A percentile compares a stretch with the other conserved stretches of the same genome.
Evolutionary conservation across 352 stramenopile genomes (phyloP).

Genomic region (Globisporangium yorkense): DNA sequence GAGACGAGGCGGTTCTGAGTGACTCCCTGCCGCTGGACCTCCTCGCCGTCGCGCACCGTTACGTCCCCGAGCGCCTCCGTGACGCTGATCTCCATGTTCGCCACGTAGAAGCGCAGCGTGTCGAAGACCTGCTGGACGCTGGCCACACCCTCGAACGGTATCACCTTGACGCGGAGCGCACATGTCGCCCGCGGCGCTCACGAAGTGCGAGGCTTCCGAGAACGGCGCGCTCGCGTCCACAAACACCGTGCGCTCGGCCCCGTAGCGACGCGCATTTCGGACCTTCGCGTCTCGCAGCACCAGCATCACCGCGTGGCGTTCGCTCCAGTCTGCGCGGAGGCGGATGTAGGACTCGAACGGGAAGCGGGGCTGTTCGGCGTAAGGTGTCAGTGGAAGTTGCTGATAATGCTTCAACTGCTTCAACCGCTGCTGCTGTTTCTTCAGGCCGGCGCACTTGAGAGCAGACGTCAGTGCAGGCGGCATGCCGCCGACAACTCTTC

Average conservation of each 20-base stretch:
- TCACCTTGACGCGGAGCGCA: background rate
- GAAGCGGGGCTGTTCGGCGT: no score
- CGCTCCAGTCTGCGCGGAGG: background rate
- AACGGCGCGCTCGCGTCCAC: no score
- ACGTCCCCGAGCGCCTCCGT: background rate
- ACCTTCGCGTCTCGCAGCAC: background rate
- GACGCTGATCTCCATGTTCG: conserved; percentile 5
- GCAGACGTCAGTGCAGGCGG: no score
- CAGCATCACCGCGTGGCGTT: background rate
- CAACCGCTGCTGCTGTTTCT: no score
- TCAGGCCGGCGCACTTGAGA: no score
- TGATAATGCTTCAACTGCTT: no score
- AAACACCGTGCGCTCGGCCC: background rate
- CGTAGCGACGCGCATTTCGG: background rate
- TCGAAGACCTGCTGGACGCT: conserved; percentile 1
- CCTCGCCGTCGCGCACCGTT: background rate
- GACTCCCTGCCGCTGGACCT: background rate
- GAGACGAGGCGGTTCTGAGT: conserved; percentile 1
- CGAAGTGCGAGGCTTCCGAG: background rate
- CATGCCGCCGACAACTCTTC: no score
- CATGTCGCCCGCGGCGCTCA: background rate
- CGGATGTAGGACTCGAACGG: no score
- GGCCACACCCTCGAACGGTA: background rate
- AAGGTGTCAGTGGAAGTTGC: no score
- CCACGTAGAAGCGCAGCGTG: background rate